Percentiles rank a stretch among this genome's conserved stretches.
Evolutionary conservation across 1,139 yeast genomes (phyloP).

Genomic region (Entelexis paramagnoliae): DNA sequence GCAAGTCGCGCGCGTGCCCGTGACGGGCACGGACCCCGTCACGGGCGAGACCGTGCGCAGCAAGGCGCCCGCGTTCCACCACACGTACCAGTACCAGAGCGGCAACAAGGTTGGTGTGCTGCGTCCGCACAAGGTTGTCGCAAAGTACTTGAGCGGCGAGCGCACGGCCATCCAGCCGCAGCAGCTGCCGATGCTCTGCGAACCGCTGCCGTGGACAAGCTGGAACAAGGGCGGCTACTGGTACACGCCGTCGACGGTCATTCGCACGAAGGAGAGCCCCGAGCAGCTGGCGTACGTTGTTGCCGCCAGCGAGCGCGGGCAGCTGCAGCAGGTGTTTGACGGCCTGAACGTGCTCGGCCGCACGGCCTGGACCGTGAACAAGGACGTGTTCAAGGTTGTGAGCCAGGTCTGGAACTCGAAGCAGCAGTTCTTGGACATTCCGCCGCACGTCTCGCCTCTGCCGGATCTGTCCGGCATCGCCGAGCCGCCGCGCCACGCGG

Average conservation of each 20-base stretch:
- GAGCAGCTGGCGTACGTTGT: slow-evolving; percentile 82
- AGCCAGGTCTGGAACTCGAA: slow-evolving; percentile 83
- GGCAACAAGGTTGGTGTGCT: slow-evolving; percentile 79
- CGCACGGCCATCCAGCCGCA: slow-evolving; percentile 71
- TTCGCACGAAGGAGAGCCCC: slow-evolving; percentile 75
- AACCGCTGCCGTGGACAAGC: slow-evolving; percentile 78
- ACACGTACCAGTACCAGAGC: slow-evolving; percentile 66
- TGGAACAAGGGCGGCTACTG: slow-evolving; percentile 78
- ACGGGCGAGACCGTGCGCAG: slow-evolving; percentile 58
- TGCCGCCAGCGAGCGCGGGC: slow-evolving; percentile 67
- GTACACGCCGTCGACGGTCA: slow-evolving; percentile 50
- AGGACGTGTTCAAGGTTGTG: slow-evolving; percentile 55
- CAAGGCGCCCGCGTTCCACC: slow-evolving; percentile 82
- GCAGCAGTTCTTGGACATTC: slow-evolving; percentile 67
- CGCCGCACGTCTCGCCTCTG: slow-evolving; percentile 41
- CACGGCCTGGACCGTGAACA: slow-evolving; percentile 89
- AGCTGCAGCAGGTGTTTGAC: slow-evolving; percentile 54
- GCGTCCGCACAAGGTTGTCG: slow-evolving; percentile 60
- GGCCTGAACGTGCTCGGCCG: slow-evolving; percentile 83
- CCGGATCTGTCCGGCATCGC: slow-evolving; percentile 38
- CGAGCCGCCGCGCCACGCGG: slow-evolving; percentile 50
- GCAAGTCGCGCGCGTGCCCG: slow-evolving; percentile 73
- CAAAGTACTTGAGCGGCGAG: slow-evolving; percentile 58
- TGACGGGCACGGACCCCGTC: slow-evolving; percentile 66
- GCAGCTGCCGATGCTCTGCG: slow-evolving; percentile 80